These are phyloP conservation scores for Didymella arachidicola DNA, from an alignment of 2,329 filamentous ascomycete genomes.

Conservation along the genomic window DNA sequence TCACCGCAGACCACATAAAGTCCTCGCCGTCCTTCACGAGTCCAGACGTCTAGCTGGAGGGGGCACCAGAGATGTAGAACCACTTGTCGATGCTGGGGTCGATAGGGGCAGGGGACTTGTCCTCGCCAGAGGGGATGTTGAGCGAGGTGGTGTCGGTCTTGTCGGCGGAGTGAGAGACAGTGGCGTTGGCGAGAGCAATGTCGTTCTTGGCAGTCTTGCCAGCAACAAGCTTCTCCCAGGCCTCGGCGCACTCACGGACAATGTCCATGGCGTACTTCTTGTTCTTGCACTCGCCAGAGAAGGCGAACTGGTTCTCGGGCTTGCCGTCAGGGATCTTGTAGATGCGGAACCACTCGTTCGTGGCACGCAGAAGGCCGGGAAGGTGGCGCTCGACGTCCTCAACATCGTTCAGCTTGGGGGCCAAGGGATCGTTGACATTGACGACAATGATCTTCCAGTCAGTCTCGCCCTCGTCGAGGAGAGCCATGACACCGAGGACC, in stretches of 20 bases:
- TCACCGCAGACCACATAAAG: slow-evolving; percentile 4
- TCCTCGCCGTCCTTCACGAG: neutral
- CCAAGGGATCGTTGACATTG: slow-evolving; percentile 96
- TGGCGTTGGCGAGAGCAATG: slow-evolving; percentile 82
- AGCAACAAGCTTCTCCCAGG: slow-evolving; percentile 94
- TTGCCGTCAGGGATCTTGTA: slow-evolving; percentile 99
- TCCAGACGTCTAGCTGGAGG: slow-evolving; percentile 56
- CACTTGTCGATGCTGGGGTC: slow-evolving; percentile 99
- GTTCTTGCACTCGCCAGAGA: slow-evolving; percentile 99
- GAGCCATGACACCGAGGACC: slow-evolving; percentile 98
- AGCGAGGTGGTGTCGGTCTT: slow-evolving; percentile 74
- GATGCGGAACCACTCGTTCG: slow-evolving; percentile 99
- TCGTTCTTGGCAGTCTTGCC: slow-evolving; percentile 83
- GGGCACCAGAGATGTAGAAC: slow-evolving; percentile 99
- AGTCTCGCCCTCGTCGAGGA: slow-evolving; percentile 99
- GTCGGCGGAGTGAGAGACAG: slow-evolving; percentile 75
- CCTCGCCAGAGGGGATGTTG: slow-evolving; percentile 79
- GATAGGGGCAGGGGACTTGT: slow-evolving; percentile 84
- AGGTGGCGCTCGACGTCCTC: slow-evolving; percentile 99
- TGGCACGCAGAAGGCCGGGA: slow-evolving; percentile 93
- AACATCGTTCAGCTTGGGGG: slow-evolving; percentile 95
- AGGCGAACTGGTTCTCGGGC: slow-evolving; percentile 99
- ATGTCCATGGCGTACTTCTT: slow-evolving; percentile 98
- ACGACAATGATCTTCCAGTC: slow-evolving; percentile 99
- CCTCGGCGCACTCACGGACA: slow-evolving; percentile 93